These are phyloP conservation scores for Coniosporium tulheliwenetii DNA, from an alignment of 2,329 filamentous ascomycete genomes.

Conservation along the genomic window DNA sequence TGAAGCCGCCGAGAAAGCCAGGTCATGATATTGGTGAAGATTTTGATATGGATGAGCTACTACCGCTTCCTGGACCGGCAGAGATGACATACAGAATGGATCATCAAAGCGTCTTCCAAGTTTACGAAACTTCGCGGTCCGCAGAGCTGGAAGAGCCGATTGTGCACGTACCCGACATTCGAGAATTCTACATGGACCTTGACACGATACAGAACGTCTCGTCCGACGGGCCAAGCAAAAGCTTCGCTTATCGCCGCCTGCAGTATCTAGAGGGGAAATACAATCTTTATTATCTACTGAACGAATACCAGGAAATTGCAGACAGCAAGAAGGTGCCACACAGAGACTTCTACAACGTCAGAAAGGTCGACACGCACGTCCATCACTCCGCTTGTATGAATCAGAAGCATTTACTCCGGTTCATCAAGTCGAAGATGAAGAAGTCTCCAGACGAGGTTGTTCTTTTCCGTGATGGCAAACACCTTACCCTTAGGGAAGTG, in stretches of 20 bases:
- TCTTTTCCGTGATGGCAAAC: conserved; percentile 78
- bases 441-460: conserved; percentile 92
- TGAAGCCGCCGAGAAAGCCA: conserved; percentile 54
- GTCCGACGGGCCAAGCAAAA: conserved; percentile 90
- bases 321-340: conserved; percentile 97
- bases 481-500: conserved; percentile 80
- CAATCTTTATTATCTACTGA: conserved; percentile 81
- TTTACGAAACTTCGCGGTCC: conserved; percentile 57
- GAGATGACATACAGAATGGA: conserved; percentile 68
- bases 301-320: conserved; percentile 95
- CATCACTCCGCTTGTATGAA: conserved; percentile 99
- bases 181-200: conserved; percentile 91
- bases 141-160: conserved; percentile 51
- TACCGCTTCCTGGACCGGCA: conserved; percentile 56
- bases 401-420: conserved; percentile 92
- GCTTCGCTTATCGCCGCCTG: conserved; percentile 84
- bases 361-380: conserved; percentile 97
- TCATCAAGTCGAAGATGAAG: conserved; percentile 99
- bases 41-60: conserved; percentile 65
- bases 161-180: conserved; percentile 73
- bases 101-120: conserved; percentile 76
- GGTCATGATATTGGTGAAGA: conserved; percentile 86
- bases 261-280: conserved; percentile 97
- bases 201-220: conserved; percentile 79
- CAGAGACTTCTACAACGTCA: conserved; percentile 96